Evolutionary conservation across 1,139 yeast genomes (phyloP).

Genomic region (Nakaseomyces kungkrabaensis): DNA sequence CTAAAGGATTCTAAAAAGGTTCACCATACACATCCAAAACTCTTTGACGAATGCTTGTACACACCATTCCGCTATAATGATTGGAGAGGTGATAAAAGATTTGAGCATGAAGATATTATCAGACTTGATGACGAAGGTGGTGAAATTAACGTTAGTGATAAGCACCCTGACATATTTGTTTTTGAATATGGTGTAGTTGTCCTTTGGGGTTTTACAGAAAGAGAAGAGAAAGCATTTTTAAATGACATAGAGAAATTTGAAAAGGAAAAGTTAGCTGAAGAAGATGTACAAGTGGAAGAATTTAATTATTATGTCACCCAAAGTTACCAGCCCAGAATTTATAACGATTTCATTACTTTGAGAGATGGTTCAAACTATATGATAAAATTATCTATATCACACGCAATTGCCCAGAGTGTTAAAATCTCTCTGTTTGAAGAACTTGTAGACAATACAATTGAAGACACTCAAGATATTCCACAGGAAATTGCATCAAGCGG

Average conservation of each 20-base stretch:
- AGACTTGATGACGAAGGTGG: constrained; percentile 90
- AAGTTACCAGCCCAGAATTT: constrained; percentile 88
- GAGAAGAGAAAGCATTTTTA: constrained; percentile 76
- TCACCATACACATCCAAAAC: constrained; percentile 71
- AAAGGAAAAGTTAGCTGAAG: constrained; percentile 78
- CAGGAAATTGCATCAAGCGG: constrained; percentile 92
- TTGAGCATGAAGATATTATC: constrained; percentile 41
- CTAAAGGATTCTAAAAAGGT: constrained; percentile 64
- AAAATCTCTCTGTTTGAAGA: constrained; percentile 92
- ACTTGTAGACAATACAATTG: constrained; percentile 88
- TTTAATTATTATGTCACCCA: constrained; percentile 89
- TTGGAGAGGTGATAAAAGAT: constrained; percentile 50
- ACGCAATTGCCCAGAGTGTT: constrained; percentile 86
- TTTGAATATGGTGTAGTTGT: constrained; percentile 94
- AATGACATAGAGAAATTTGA: constrained; percentile 81
- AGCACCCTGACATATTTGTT: constrained; percentile 66
- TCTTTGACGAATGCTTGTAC: constrained; percentile 88
- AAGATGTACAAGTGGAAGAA: constrained; percentile 89
- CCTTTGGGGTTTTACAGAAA: constrained; percentile 84
- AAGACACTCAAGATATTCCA: constrained; percentile 93
- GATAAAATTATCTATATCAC: constrained; percentile 81
- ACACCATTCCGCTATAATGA: constrained; percentile 81
- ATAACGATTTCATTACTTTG: constrained; percentile 86
- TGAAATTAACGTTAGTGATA: constrained; percentile 70
- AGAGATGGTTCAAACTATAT: constrained; percentile 86